Base-by-base conservation (phyloP, 331 rosid genomes). In the Acacia concinna region DNA sequence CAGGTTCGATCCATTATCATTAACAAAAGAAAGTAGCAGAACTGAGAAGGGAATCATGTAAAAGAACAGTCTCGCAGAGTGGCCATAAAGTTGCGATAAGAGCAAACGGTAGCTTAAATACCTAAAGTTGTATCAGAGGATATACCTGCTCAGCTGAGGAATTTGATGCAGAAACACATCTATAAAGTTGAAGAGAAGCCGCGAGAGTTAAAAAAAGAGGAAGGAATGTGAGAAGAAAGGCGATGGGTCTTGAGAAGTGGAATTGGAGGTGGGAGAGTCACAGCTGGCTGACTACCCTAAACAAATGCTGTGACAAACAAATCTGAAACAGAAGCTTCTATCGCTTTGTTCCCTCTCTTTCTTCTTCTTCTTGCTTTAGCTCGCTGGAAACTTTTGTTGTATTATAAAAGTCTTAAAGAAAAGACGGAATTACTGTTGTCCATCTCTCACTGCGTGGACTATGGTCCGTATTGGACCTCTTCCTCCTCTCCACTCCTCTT, bases 311-410 rank as follows among this genome's bases (percentile, higher is more conserved):
- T 76, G 76, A 34, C 82, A 65, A 65, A 71, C 46, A 43, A 84
- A 84, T 75, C 75, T 63, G 65, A 70, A 79, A 80, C 37, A 41
- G 69, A 80, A 76, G 54, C 69, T 76, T 80, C 23, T 77, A 67
- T 31, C 57, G 41, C 62, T 62, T 28, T 23, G 6, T 28, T 56
- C 32, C 21, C 4, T 11, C 38, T 21, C 10, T 47, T 38, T 46
- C 18, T 46, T 44, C 10, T 73, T 46, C 14, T n/a, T 38, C 6
- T 51, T 52, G 66, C 21, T 73, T 54, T 21, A 4, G 60, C 40
- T 54, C 4, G 35, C 28, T 46, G 62, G 41, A 31, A 71, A 21
- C 28, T 30, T 44, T 70, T 15, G 59, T 14, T 3, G 10, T 47
- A 18, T 17, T 18, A 32, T 17, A 31, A 6, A 60, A 71, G 59